Conservation (phyloP, 2,329 filamentous ascomycete genomes). For the Cladophialophora chaetospira region DNA sequence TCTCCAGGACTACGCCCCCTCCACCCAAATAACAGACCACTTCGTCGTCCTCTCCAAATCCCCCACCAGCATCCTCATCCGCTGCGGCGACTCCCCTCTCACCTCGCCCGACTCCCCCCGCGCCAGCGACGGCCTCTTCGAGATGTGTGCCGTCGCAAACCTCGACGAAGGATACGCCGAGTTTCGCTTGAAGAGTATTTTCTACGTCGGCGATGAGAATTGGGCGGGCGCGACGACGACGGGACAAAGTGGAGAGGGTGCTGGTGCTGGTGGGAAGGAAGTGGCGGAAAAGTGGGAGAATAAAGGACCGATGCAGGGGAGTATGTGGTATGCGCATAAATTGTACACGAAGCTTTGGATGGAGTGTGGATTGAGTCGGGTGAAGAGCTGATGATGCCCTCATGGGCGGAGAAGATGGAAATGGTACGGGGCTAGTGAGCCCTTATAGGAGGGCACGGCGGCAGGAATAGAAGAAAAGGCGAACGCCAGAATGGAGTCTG, state of each 20-base stretch:
- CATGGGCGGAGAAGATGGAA: too few species aligned
- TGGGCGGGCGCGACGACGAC: not conserved
- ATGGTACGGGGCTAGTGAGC: too few species aligned
- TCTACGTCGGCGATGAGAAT: constrained; percentile 45
- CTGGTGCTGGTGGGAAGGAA: constrained; percentile 42
- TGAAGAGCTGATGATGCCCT: constrained; percentile 24
- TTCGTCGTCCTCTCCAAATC: constrained; percentile 71
- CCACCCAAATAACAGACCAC: constrained; percentile 68
- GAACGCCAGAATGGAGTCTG: too few species aligned
- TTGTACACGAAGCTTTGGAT: constrained; percentile 60
- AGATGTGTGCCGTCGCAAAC: constrained; percentile 64
- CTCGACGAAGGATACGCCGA: constrained; percentile 61
- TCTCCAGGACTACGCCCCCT: constrained; percentile 62
- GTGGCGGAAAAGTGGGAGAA: not conserved
- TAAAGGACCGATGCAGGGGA: constrained; percentile 40
- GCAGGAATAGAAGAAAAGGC: too few species aligned
- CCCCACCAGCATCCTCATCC: constrained; percentile 60
- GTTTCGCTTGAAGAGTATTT: constrained; percentile 66
- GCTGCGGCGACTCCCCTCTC: constrained; percentile 67
- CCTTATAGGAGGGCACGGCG: too few species aligned
- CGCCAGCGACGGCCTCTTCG: constrained; percentile 66
- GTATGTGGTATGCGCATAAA: constrained; percentile 50
- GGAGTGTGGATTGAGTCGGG: constrained; percentile 52
- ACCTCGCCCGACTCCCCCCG: constrained; percentile 53
- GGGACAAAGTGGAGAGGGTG: constrained; percentile 46